Evolutionary conservation across 805 yeast genomes (phyloP), one percentile per base, ranked within the genome.

Genomic region (Lachancea fermentati): DNA sequence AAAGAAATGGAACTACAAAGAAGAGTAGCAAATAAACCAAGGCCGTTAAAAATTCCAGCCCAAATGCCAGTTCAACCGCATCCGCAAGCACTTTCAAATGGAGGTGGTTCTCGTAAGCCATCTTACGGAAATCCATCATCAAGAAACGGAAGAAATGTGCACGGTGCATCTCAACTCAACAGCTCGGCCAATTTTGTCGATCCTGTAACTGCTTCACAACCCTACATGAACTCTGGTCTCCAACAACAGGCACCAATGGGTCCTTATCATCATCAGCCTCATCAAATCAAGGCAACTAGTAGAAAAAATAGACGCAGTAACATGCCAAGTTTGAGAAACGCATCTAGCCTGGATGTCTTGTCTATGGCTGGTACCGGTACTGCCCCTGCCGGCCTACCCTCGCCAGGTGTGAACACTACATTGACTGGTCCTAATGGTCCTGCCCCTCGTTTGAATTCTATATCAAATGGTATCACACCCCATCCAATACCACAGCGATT

Each of bases 251-350:
- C 14, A 16, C 32, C 39, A 30, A 11, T 34, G 32, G 32, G 28
- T 5, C 18, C 35, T 14, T 39, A 37, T 16, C 37, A 41, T 19
- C 43, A 46, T 29, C 48, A 54, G 28, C 26, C 43, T 14, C 43
- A 44, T 24, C 43, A 36, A n/a, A 49, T 58, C 38, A 55, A 57
- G 43, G 56, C 65, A 30, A 60, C 67, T 1, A 61, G 66, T 36
- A 58, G 67, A 39, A 62, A 62, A 39, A 61, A 62, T 37, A 59
- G 66, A 50, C 46, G 49, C 22, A 60, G 64, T 32, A 54, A 55
- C 34, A 54, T 62, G 59, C 56, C 60, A 13, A 45, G 44, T n/a
- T 39, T 60, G 26, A 59, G 64, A 12, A 52, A 51, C 41, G 60
- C 65, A 7, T 59, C 65, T 1, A 58, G 54, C 35, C 33, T 51